Evolutionary conservation across 2,329 filamentous ascomycete genomes (phyloP).

Genomic region (Didymella keratinophila): DNA sequence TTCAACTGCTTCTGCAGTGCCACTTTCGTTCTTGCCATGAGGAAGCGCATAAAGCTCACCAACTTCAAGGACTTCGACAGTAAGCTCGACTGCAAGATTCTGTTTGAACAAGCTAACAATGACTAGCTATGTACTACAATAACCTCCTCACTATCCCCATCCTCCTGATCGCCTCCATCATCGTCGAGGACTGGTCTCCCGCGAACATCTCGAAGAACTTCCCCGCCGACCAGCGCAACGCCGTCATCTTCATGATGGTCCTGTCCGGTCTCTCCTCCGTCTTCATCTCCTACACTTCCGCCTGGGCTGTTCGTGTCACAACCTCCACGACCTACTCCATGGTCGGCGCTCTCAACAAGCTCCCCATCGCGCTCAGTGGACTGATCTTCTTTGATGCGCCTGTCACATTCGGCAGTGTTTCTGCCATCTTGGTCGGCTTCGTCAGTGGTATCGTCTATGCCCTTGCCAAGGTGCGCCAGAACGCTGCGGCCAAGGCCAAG

Average conservation of each 20-base stretch:
- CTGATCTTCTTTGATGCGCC: conserved; percentile 95
- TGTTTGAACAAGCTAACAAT: conserved; percentile 29
- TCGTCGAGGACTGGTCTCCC: conserved; percentile 91
- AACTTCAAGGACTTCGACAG: conserved; percentile 99
- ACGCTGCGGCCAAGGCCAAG: conserved; percentile 70
- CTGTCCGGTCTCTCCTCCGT: conserved; percentile 92
- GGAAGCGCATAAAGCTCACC: conserved; percentile 98
- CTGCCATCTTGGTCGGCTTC: conserved; percentile 90
- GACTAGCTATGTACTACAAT: conserved; percentile 98
- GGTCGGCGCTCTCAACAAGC: conserved; percentile 97
- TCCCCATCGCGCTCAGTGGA: conserved; percentile 91
- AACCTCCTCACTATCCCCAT: conserved; percentile 96
- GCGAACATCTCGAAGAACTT: conserved; percentile 88
- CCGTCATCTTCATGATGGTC: conserved; percentile 85
- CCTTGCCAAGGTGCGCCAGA: conserved; percentile 84
- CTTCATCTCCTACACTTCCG: conserved; percentile 99
- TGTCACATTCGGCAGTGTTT: conserved; percentile 88
- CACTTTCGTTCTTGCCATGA: conserved; percentile 88
- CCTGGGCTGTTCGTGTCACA: conserved; percentile 97
- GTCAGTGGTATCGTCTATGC: conserved; percentile 91
- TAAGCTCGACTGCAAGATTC: conserved; percentile 60
- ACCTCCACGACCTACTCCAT: conserved; percentile 98
- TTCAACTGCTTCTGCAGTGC: conserved; percentile 96
- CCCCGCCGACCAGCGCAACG: conserved; percentile 79
- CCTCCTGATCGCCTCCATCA: conserved; percentile 79